Evolutionary conservation across 108 stramenopile genomes (phyloP), one percentile per base, ranked within the genome.

Genomic region (Skeletonema potamos): DNA sequence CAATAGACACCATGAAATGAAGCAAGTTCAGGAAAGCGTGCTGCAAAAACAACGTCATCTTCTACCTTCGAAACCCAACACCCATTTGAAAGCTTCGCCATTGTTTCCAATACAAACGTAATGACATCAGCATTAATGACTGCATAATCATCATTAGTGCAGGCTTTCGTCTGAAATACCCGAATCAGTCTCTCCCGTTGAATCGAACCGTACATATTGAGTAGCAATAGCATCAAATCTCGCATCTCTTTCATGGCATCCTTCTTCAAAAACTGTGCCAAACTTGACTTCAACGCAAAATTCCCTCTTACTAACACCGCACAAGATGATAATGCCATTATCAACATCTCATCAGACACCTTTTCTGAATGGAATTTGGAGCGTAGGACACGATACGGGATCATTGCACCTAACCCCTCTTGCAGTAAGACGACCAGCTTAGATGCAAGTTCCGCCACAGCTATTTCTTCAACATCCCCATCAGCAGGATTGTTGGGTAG

Each of bases 301-400:
- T 92, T 95, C 0, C 94, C 94, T 57, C 91, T 73, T 1, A 95
- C 94, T 66, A 90, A 62, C 2, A 89, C 83, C 7, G 94, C 91
- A 59, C 85, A 88, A n/a, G 73, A 82, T 17, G 82, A 82, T 36
- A 95, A 63, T 5, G 91, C 89, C 62, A 66, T 57, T 27, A 87
- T 71, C 24, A 95, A 58, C 15, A 70, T 62, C 0, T 77, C 66
- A 59, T 91, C 87, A 1, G 79, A 73, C 0, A 89, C 77, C 13
- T 43, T 32, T 18, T 67, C 22, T 0, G 73, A 12, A 58, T 76
- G 65, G 61, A 91, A 88, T 10, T 79, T 84, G 37, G 76, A 64
- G 6, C 87, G 78, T 3, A 95, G 39, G 9, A 92, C 77, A 5
- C 87, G 78, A 64, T 76, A 95, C 5, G 94, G 90, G 11, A 92